phyloP scores from a whole-genome alignment of 1,139 yeast genomes.

The Yarrowia galli region DNA sequence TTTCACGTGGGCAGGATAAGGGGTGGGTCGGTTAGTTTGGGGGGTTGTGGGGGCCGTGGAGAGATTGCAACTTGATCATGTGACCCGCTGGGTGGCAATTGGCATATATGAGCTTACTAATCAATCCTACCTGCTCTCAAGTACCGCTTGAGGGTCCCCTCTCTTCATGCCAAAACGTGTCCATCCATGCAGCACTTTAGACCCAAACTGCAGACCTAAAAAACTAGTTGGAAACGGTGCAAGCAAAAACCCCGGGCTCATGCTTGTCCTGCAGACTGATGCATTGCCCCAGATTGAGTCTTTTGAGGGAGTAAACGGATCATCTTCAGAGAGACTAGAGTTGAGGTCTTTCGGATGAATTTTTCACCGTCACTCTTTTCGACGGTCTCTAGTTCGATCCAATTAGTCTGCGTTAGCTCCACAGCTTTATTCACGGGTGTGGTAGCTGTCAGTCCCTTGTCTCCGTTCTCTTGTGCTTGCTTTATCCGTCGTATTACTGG shows the following conservation, averaged over 20 bases:
- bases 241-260: slow-evolving; percentile 6
- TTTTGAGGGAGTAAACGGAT: background rate
- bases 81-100: background rate
- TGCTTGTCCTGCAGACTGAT: slow-evolving; percentile 19
- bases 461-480: background rate
- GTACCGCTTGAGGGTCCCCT: no score
- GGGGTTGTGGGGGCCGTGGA: background rate
- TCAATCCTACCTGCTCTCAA: no score
- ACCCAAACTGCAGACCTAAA: slow-evolving; percentile 17
- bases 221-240: background rate
- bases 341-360: no score
- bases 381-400: background rate
- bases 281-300: slow-evolving; percentile 15
- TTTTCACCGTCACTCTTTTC: background rate
- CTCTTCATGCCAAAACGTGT: background rate
- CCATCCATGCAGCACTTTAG: slow-evolving; percentile 11
- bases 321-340: no score
- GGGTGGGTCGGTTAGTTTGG: background rate
- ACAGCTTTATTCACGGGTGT: background rate
- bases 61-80: background rate
- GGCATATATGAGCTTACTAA: background rate
- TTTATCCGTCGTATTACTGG: slow-evolving; percentile 17
- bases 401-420: background rate
- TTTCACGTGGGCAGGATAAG: slow-evolving; percentile 11
- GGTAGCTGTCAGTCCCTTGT: background rate